phyloP scores from a whole-genome alignment of 768 basidiomycete genomes.

The Dacryopinax spathularia region DNA sequence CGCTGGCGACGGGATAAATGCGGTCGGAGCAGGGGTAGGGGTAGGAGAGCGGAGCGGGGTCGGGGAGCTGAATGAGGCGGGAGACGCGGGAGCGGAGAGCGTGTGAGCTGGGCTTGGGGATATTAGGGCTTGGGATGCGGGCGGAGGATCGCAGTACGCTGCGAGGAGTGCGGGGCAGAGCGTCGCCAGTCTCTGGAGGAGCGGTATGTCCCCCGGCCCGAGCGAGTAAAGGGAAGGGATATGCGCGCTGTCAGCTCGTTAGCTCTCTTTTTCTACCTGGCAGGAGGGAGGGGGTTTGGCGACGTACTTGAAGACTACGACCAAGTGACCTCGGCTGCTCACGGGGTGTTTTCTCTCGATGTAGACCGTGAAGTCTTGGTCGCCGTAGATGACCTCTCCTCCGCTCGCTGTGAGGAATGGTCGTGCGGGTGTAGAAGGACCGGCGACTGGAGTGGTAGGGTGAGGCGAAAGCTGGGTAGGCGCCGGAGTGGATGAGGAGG shows the following conservation, averaged over 20 bases:
- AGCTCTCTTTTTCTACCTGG: constrained; percentile 6
- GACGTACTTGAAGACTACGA: constrained; percentile 62
- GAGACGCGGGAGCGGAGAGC: too few species aligned
- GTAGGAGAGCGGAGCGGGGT: constrained; percentile 40
- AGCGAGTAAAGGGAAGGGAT: constrained; percentile 65
- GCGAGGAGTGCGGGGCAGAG: constrained; percentile 5
- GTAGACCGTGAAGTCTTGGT: constrained; percentile 64
- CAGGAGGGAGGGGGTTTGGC: neutral
- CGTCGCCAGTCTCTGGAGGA: constrained; percentile 4
- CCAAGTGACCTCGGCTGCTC: constrained; percentile 56
- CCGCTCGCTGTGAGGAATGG: neutral
- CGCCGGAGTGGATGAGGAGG: constrained; percentile 34
- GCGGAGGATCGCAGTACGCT: constrained; percentile 6
- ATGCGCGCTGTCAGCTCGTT: constrained; percentile 40
- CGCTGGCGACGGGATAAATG: constrained; percentile 18
- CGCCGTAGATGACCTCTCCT: constrained; percentile 39
- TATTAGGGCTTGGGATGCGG: constrained; percentile 40
- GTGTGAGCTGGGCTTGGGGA: too few species aligned
- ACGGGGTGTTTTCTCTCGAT: constrained; percentile 55
- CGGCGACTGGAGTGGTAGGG: constrained; percentile 35
- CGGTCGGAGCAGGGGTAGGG: constrained; percentile 17
- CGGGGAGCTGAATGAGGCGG: constrained; percentile 44
- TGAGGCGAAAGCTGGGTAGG: constrained; percentile 28
- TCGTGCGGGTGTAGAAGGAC: neutral
- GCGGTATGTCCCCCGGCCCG: constrained; percentile 29